phyloP scores from a whole-genome alignment of 1,284 basidiomycete species.

The Pascua sp. region DNA sequence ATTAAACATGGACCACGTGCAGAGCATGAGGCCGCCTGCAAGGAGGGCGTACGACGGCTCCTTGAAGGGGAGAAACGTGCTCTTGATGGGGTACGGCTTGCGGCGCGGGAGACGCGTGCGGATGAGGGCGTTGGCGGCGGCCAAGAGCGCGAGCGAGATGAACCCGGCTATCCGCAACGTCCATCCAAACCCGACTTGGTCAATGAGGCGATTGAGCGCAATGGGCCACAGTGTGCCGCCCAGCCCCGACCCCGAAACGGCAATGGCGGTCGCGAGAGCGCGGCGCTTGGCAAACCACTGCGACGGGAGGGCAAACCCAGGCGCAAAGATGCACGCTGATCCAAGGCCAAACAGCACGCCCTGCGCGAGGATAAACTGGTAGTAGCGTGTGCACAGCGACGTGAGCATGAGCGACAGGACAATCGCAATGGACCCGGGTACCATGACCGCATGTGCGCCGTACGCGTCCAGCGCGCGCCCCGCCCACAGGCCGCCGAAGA shows the following conservation, averaged over 20 bases:
- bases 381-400: conserved; percentile 57
- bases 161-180: conserved; percentile 31
- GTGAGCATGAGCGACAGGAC: conserved; percentile 34
- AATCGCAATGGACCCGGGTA: conserved; percentile 54
- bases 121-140: conserved; percentile 18
- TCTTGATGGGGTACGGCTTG: conserved; percentile 20
- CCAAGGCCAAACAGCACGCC: conserved; percentile 26
- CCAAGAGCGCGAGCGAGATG: conserved; percentile 24
- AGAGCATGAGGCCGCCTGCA: conserved; percentile 12
- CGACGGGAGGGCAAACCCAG: conserved; percentile 53
- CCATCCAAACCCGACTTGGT: conserved; percentile 18
- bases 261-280: conserved; percentile 33
- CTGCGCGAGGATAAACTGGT: conserved; percentile 50
- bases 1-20: conserved; percentile 26
- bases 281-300: conserved; percentile 53
- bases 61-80: conserved; percentile 21
- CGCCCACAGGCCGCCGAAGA: conserved; percentile 44
- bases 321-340: conserved; percentile 54
- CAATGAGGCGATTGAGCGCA: conserved; percentile 3
- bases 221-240: conserved; percentile 43
- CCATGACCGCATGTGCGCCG: conserved; percentile 45
- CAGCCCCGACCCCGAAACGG: conserved; percentile 29
- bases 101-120: conserved; percentile 20
- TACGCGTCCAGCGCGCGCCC: conserved; percentile 26
- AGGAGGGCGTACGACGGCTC: conserved; percentile 26